Evolutionary conservation across 768 basidiomycete species (phyloP).

Genomic region (Russula emetica): DNA sequence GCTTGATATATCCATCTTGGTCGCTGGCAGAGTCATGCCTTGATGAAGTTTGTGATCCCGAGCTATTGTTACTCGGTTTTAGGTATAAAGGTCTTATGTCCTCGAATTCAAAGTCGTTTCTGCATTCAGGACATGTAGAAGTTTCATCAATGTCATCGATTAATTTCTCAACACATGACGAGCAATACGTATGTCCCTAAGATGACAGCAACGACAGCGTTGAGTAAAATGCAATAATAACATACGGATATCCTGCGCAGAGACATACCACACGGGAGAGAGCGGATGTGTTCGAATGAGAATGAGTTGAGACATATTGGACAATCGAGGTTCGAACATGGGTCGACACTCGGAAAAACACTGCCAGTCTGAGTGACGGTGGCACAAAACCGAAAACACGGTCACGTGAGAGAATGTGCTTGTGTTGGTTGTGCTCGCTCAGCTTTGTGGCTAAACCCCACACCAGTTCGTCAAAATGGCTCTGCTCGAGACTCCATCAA

Average conservation of each 20-base stretch:
- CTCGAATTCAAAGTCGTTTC: neutral
- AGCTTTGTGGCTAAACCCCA: neutral
- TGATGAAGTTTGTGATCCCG: neutral
- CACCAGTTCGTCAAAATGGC: slow-evolving; percentile 13
- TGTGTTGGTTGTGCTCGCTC: slow-evolving; percentile 1
- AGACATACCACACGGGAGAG: slow-evolving; percentile 19
- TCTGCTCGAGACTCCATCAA: slow-evolving; percentile 68
- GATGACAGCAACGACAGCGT: neutral
- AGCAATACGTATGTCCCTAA: slow-evolving; percentile 22
- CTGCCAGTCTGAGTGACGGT: too few relatives aligned
- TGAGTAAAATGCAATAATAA: neutral
- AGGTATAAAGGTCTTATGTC: slow-evolving; percentile 15
- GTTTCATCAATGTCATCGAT: neutral
- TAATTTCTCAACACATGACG: slow-evolving; percentile 10
- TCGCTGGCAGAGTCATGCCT: neutral
- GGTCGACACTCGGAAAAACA: too few relatives aligned
- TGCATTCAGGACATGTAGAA: slow-evolving; percentile 15
- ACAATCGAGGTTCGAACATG: slow-evolving; percentile 17
- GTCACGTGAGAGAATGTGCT: slow-evolving; percentile 13
- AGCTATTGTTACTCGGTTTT: neutral
- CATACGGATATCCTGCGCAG: neutral
- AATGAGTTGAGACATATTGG: slow-evolving; percentile 20
- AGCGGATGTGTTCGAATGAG: slow-evolving; percentile 7
- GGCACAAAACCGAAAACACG: too few relatives aligned
- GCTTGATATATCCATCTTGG: slow-evolving; percentile 11